A percentile compares a stretch with the other conserved stretches of the same genome.
These are phyloP conservation scores for Melastoma candidum DNA, from an alignment of 441 rosid genomes.

Conservation along the genomic window DNA sequence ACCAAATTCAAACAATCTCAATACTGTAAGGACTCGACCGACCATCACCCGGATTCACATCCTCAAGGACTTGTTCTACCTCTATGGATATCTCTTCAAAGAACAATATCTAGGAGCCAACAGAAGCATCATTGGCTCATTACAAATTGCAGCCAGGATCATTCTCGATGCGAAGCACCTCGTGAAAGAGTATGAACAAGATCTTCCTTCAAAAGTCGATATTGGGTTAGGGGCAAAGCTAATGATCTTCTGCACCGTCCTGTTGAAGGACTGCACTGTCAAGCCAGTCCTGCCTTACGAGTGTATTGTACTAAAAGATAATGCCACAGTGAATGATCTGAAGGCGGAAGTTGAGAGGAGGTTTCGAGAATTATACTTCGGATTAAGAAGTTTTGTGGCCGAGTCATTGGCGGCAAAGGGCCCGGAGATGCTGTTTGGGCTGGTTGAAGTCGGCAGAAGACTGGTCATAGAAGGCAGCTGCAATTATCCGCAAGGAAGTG, in stretches of 20 bases:
- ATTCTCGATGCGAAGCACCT: slow-evolving; percentile 66
- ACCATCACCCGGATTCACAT: slow-evolving; percentile 54
- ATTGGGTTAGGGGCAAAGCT: slow-evolving; percentile 31
- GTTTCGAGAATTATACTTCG: slow-evolving; percentile 69
- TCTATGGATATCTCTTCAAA: slow-evolving; percentile 43
- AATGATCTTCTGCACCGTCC: slow-evolving; percentile 45
- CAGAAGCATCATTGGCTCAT: slow-evolving; percentile 33
- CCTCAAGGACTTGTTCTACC: slow-evolving; percentile 46
- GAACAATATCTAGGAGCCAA: slow-evolving; percentile 35
- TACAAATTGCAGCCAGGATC: slow-evolving; percentile 45
- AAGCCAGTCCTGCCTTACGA: slow-evolving; percentile 43
- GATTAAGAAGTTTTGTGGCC: slow-evolving; percentile 32
- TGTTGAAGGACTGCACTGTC: slow-evolving; percentile 15
- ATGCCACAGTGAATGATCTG: slow-evolving; percentile 53
- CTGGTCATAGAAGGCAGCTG: slow-evolving; percentile 41
- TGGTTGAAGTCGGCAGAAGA: slow-evolving; percentile 38
- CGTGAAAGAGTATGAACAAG: slow-evolving; percentile 45
- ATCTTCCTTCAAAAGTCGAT: slow-evolving; percentile 17
- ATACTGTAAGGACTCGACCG: slow-evolving; percentile 23
- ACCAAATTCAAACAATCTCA: slow-evolving; percentile 24
- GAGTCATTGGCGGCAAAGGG: slow-evolving; percentile 31
- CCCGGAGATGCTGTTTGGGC: slow-evolving; percentile 27
- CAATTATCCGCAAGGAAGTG: slow-evolving; percentile 15
- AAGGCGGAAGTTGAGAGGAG: slow-evolving; percentile 47
- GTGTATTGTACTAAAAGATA: slow-evolving; percentile 40